phyloP scores from a whole-genome alignment of 441 rosid species.

The Erysimum cheiri region DNA sequence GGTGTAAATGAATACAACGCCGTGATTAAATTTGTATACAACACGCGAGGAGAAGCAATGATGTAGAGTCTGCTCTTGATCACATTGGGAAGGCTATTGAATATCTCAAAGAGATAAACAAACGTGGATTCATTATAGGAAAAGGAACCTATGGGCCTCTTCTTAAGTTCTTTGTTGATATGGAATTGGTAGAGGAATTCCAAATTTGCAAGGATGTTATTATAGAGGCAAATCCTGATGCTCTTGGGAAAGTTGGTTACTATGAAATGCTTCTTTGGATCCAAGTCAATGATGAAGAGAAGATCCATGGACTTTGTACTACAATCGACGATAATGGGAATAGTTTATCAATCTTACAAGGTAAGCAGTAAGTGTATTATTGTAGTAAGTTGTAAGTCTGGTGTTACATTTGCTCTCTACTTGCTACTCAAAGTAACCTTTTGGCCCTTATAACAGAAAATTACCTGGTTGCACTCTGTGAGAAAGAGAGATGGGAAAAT shows the following conservation, averaged over 20 bases:
- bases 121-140: constrained; percentile 59
- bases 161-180: constrained; percentile 64
- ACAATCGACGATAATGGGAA: constrained; percentile 43
- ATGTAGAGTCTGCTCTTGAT: constrained; percentile 53
- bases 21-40: constrained; percentile 55
- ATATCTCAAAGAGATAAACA: constrained; percentile 57
- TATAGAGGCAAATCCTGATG: constrained; percentile 46
- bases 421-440: neutral
- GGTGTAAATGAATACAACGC: constrained; percentile 67
- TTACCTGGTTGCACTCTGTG: constrained; percentile 74
- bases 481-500: constrained; percentile 55
- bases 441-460: constrained; percentile 53
- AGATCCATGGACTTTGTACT: constrained; percentile 60
- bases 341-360: constrained; percentile 51
- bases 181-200: constrained; percentile 70
- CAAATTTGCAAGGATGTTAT: constrained; percentile 48
- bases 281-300: constrained; percentile 53
- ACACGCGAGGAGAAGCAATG: constrained; percentile 53
- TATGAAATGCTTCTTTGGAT: constrained; percentile 81
- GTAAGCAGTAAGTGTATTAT: constrained; percentile 40
- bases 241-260: constrained; percentile 61
- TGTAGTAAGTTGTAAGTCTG: neutral
- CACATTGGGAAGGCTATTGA: constrained; percentile 51
- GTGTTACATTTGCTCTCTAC: neutral
- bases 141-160: constrained; percentile 67